These are phyloP conservation scores for Tinospora cordifolia DNA, from an alignment of 164 flowering plant species.

Conservation along the genomic window DNA sequence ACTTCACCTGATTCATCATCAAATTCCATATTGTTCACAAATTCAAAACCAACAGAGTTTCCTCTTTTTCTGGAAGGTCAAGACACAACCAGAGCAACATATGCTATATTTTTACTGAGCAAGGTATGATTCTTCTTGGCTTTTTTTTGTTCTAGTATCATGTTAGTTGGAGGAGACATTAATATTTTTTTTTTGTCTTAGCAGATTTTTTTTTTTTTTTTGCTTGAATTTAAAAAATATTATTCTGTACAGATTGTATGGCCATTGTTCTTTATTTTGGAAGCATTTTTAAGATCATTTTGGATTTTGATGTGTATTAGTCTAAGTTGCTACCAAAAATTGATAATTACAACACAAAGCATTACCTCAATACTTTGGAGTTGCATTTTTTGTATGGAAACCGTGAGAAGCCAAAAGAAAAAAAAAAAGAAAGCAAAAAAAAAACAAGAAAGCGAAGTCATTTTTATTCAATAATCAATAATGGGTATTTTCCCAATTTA, in stretches of 20 bases:
- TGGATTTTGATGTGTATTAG: too few species aligned
- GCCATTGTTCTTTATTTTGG: neutral
- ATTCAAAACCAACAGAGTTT: constrained; percentile 56
- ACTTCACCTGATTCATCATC: constrained; percentile 36
- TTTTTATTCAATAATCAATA: too few species aligned
- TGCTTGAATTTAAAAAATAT: neutral
- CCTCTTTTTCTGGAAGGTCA: constrained; percentile 96
- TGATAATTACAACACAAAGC: too few species aligned
- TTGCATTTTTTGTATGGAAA: too few species aligned
- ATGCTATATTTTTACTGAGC: constrained; percentile 91
- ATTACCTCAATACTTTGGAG: too few species aligned
- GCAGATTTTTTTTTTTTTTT: neutral
- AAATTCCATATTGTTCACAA: constrained; percentile 25
- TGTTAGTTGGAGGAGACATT: neutral
- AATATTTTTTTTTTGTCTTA: too few species aligned
- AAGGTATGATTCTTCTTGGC: constrained; percentile 43
- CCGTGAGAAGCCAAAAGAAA: too few species aligned
- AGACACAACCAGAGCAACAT: constrained; percentile 92
- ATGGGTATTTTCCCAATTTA: too few species aligned
- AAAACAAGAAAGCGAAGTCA: too few species aligned
- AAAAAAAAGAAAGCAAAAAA: too few species aligned
- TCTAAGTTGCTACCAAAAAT: too few species aligned
- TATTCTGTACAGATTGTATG: neutral
- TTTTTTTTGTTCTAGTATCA: neutral
- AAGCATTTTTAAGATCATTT: neutral